Percentiles rank a stretch among this genome's conserved stretches.
phyloP scores from a whole-genome alignment of 2,329 filamentous ascomycete genomes.

The Colletotrichum coccodes region DNA sequence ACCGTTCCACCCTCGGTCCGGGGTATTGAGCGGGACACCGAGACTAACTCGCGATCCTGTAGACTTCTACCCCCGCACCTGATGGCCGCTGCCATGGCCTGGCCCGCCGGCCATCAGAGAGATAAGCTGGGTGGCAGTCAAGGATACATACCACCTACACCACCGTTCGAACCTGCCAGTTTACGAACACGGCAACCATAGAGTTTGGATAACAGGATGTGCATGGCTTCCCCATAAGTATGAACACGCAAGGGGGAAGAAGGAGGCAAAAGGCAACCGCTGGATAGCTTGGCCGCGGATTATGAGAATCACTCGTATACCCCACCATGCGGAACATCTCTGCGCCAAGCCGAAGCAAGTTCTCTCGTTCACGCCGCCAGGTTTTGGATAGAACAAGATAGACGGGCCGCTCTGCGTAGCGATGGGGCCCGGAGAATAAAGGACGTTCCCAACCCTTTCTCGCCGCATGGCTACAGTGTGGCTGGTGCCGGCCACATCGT shows the following conservation, averaged over 20 bases:
- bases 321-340: no score
- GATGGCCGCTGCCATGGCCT: neutral
- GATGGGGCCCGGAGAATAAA: neutral
- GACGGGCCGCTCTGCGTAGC: neutral
- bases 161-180: neutral
- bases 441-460: no score
- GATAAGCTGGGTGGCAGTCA: neutral
- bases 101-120: neutral
- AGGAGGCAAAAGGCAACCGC: neutral
- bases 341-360: neutral
- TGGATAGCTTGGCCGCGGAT: neutral
- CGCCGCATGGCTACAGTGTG: neutral
- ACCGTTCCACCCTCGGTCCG: no score
- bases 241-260: neutral
- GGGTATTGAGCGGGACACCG: no score
- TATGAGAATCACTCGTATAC: no score
- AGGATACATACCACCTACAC: neutral
- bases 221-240: neutral
- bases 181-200: neutral
- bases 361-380: neutral
- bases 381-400: neutral
- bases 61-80: neutral
- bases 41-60: neutral
- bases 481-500: no score
- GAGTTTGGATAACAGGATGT: neutral